Conservation (phyloP, 345 rosid species). For the Eucalyptus erythrocorys region DNA sequence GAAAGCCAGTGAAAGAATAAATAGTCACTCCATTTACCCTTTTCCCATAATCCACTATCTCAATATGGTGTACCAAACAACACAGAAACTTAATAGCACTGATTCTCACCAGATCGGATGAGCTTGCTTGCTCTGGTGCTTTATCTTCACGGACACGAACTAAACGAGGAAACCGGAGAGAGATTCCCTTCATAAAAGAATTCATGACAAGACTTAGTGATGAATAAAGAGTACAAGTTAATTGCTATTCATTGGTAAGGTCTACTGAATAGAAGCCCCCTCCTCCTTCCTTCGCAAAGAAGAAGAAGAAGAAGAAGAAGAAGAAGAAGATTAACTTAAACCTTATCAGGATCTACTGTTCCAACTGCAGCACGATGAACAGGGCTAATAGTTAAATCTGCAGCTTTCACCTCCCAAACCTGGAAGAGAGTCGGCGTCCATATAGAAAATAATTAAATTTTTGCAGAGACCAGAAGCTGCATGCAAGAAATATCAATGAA, state of each 20-base stretch:
- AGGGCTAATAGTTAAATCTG: slow-evolving; percentile 92
- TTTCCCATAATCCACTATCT: not conserved
- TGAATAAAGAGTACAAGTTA: not conserved
- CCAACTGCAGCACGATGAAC: slow-evolving; percentile 89
- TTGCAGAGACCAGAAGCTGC: not conserved
- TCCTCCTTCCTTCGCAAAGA: not conserved
- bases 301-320: not conserved
- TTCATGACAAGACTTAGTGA: not conserved
- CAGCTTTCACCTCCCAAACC: slow-evolving; percentile 99
- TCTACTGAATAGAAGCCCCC: not conserved
- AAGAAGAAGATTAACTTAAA: not conserved
- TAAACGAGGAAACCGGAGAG: slow-evolving; percentile 85
- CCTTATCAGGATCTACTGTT: slow-evolving; percentile 76
- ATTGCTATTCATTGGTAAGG: not conserved
- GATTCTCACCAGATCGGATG: slow-evolving; percentile 69
- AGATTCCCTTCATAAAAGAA: slow-evolving; percentile 42
- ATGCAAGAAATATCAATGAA: not conserved
- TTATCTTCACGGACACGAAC: slow-evolving; percentile 79
- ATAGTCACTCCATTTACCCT: not conserved
- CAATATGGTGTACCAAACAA: not conserved
- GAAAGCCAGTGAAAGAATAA: not conserved
- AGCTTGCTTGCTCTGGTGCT: slow-evolving; percentile 69
- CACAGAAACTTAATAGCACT: not conserved
- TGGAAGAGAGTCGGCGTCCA: not conserved
- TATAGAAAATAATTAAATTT: not conserved